A percentile compares a stretch with the other conserved stretches of the same genome.
Evolutionary conservation across 2,329 filamentous ascomycete genomes (phyloP).

Genomic region (Pseudopithomyces maydicus): DNA sequence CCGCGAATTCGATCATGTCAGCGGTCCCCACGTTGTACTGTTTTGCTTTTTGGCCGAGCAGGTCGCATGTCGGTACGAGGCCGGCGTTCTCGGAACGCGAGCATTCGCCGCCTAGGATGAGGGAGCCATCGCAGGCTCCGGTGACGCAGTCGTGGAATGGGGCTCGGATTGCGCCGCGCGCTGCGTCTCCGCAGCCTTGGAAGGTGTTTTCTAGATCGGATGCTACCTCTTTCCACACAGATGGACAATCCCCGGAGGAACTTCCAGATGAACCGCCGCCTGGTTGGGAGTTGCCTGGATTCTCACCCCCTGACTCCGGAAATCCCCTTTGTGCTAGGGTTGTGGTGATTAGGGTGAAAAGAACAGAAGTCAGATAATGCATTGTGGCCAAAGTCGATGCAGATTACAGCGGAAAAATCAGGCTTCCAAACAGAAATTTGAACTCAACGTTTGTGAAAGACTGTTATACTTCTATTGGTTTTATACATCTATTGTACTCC

Average conservation of each 20-base stretch:
- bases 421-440: not conserved
- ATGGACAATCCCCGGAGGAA: not conserved
- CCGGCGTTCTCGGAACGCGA: constrained; percentile 48
- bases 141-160: constrained; percentile 38
- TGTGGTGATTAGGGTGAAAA: not conserved
- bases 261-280: not conserved
- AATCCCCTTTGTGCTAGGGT: not conserved
- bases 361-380: not conserved
- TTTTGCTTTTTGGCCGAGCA: constrained; percentile 43
- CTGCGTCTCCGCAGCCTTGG: constrained; percentile 22
- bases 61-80: constrained; percentile 47
- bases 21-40: constrained; percentile 42
- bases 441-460: too few relatives aligned
- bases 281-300: not conserved
- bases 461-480: too few relatives aligned
- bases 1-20: constrained; percentile 36
- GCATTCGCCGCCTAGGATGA: constrained; percentile 32
- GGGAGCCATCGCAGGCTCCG: constrained; percentile 32
- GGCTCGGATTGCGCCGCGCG: constrained; percentile 27
- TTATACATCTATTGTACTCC: too few relatives aligned
- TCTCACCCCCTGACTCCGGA: not conserved
- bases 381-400: not conserved
- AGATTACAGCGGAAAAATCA: not conserved
- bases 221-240: not conserved
- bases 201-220: not conserved